These are phyloP conservation scores for Cyclanthera cordifolia DNA, from an alignment of 306 rosid genomes.

Conservation along the genomic window DNA sequence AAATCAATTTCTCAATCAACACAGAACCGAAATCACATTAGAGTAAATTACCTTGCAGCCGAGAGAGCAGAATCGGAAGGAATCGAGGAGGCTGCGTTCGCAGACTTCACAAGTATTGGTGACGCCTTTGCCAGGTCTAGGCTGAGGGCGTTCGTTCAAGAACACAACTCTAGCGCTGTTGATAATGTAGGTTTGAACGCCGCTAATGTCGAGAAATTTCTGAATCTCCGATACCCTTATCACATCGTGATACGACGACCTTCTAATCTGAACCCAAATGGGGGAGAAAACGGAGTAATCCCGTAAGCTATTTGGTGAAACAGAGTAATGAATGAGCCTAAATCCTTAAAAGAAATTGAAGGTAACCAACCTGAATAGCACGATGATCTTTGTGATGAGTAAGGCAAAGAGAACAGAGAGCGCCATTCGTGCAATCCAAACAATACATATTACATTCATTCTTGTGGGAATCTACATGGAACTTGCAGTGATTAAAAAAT, in stretches of 20 bases:
- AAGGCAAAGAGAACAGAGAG: slow-evolving; percentile 90
- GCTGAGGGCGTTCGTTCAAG: slow-evolving; percentile 94
- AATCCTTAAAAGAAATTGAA: not conserved
- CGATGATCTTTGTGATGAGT: slow-evolving; percentile 70
- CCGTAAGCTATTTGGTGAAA: not conserved
- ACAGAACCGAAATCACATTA: too few species aligned
- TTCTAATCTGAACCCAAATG: slow-evolving; percentile 50
- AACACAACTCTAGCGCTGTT: slow-evolving; percentile 96
- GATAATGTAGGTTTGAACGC: slow-evolving; percentile 93
- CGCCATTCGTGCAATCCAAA: slow-evolving; percentile 86
- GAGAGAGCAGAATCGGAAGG: slow-evolving; percentile 88
- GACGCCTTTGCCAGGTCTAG: slow-evolving; percentile 98
- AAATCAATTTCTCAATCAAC: not conserved
- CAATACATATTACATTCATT: slow-evolving; percentile 98
- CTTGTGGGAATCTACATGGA: slow-evolving; percentile 83
- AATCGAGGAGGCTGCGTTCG: slow-evolving; percentile 90
- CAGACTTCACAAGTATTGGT: slow-evolving; percentile 98
- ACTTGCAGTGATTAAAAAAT: slow-evolving; percentile 89
- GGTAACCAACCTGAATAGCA: slow-evolving; percentile 67
- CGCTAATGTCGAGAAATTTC: slow-evolving; percentile 76
- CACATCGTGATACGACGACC: slow-evolving; percentile 96
- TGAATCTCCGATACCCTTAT: slow-evolving; percentile 88
- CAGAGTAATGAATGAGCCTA: too few species aligned
- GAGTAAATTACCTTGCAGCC: slow-evolving; percentile 75
- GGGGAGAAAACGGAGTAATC: not conserved